phyloP scores from a whole-genome alignment of 108 stramenopile species.

The Stephanodiscus triporus region DNA sequence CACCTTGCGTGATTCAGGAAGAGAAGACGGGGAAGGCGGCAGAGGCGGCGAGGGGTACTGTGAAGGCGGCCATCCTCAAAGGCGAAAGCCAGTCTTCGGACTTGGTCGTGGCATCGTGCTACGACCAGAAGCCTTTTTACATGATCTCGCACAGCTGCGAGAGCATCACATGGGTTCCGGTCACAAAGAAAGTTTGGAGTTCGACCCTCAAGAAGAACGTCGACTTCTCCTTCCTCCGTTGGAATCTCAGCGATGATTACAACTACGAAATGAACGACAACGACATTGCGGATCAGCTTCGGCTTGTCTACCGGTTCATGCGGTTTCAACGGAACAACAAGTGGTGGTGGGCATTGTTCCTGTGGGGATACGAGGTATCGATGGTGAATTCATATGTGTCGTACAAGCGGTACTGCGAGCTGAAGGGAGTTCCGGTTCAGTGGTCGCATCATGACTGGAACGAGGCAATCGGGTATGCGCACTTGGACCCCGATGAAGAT shows the following conservation, averaged over 20 bases:
- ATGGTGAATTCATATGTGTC: too few species aligned
- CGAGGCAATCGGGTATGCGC: too few species aligned
- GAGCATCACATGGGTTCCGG: slow-evolving; percentile 20
- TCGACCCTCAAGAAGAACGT: slow-evolving; percentile 6
- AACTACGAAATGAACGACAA: too few species aligned
- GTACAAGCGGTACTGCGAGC: too few species aligned
- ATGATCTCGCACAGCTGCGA: slow-evolving; percentile 19
- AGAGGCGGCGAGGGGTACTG: slow-evolving; percentile 13
- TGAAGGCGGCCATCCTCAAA: slow-evolving; percentile 25
- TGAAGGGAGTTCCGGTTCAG: too few species aligned
- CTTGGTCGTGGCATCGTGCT: slow-evolving; percentile 23
- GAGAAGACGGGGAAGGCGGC: slow-evolving; percentile 29
- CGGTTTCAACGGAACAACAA: too few species aligned
- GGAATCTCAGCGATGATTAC: not conserved
- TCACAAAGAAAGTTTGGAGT: slow-evolving; percentile 6
- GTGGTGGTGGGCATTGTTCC: too few species aligned
- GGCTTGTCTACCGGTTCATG: too few species aligned
- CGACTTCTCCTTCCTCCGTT: slow-evolving; percentile 25
- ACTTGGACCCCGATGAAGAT: too few species aligned
- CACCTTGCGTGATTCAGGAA: slow-evolving; percentile 21
- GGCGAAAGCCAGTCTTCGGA: slow-evolving; percentile 16
- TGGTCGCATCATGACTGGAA: too few species aligned
- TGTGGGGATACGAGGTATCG: too few species aligned
- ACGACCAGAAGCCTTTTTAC: slow-evolving; percentile 29
- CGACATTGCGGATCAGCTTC: too few species aligned